Base-by-base conservation (phyloP, 805 yeast genomes). In the Saturnispora hagleri region DNA sequence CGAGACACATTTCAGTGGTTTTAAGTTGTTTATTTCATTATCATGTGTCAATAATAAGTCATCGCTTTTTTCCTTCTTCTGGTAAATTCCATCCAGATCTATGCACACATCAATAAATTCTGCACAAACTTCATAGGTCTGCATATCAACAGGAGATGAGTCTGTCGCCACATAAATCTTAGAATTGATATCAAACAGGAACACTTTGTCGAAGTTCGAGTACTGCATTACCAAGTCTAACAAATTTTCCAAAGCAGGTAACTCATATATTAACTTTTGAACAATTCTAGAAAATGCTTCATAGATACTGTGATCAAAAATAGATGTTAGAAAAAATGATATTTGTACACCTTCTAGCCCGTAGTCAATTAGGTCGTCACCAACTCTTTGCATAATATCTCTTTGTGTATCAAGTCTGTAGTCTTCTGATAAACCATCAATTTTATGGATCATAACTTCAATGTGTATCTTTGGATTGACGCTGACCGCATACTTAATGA, bases 111-210 rank as follows among this genome's bases (percentile, higher is more conserved):
- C 98, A 45, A 93, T 91, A 62, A 93, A 93, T 62, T 93, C 98
- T 0, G 97, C 95, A 67, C 98, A 93, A 2, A 91, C 95, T 65
- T 93, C 97, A 65, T 93, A 93, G 0, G 95, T 87, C 62, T 89
- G 96, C 41, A 89, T 85, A 68, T 91, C 98, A 40, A 91, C 96
- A 0, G 98, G 97, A 2, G 90, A 82, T 0, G 96, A 86, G 66
- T 93, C 99, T 0, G 98, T 91, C 5, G 97, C 97, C 47, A 91
- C 89, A 64, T 91, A 93, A 20, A 93, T 87, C 65, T 93, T 93
- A 17, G 96, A 86, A 62, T 87, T 86, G 26, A 91, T 81, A 64
- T 93, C 99, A 61, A 93, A 91, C 52, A 93, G 66, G 61, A 90
- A 93, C 18, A 93, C 91, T 70, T 93, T 93, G 58, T 93, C 99